Conservation (phyloP, 768 basidiomycete species). For the Russula brevipes region DNA sequence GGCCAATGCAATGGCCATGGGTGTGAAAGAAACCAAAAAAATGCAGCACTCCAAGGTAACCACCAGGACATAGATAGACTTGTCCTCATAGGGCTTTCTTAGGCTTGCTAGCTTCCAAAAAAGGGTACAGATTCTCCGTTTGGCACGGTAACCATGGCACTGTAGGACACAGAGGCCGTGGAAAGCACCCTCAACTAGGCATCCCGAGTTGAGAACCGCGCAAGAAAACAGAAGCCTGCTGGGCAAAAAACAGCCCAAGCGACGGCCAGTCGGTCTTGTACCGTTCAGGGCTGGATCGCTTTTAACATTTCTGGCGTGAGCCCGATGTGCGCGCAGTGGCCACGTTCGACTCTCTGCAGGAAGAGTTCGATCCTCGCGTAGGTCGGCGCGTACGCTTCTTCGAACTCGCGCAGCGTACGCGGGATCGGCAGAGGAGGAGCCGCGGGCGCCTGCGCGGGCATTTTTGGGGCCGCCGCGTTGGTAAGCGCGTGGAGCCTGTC, state of each 20-base stretch:
- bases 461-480: neutral
- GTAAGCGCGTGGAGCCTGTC: neutral
- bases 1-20: neutral
- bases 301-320: conserved; percentile 12
- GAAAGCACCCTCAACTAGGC: neutral
- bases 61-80: neutral
- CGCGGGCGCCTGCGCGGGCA: neutral
- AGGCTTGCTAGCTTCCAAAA: neutral
- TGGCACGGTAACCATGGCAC: neutral
- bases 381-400: conserved; percentile 13
- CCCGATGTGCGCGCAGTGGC: conserved; percentile 2
- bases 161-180: neutral
- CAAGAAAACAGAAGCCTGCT: too few species aligned
- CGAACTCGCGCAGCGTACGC: conserved; percentile 9
- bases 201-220: too few species aligned
- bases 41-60: neutral
- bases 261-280: neutral
- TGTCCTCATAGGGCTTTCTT: neutral
- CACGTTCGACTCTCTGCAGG: neutral
- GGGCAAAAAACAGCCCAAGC: too few species aligned
- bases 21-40: neutral
- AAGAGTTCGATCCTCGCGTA: conserved; percentile 6
- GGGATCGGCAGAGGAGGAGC: neutral
- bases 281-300: neutral
- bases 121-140: neutral